Evolutionary conservation across 768 basidiomycete species (phyloP).

Genomic region (Podaxis sp.): DNA sequence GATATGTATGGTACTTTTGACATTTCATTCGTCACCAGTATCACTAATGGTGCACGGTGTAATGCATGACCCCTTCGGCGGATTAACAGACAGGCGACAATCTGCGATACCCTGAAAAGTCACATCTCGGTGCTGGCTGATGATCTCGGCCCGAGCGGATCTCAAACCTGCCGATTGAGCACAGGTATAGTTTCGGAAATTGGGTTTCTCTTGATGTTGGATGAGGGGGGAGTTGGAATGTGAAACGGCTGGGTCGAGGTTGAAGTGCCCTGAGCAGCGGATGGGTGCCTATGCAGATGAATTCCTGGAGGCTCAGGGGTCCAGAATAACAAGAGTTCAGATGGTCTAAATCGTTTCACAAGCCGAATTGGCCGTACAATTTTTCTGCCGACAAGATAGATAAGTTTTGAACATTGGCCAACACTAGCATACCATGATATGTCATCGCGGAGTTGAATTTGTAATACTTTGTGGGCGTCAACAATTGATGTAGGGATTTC

Average conservation of each 20-base stretch:
- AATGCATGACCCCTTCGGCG: slow-evolving; percentile 1
- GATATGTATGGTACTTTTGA: slow-evolving; percentile 7
- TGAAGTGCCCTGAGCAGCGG: not conserved
- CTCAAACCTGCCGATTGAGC: not conserved
- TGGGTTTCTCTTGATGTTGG: not conserved
- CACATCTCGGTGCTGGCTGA: not conserved
- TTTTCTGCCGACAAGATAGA: not conserved
- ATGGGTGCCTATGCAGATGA: not conserved
- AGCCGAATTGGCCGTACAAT: not conserved
- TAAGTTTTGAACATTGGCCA: not conserved
- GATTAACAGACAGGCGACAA: not conserved
- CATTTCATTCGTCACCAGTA: slow-evolving; percentile 2
- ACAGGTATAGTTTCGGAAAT: not conserved
- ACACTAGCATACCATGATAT: not conserved
- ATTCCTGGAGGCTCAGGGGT: too few species aligned
- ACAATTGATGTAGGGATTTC: slow-evolving; percentile 8
- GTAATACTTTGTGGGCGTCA: slow-evolving; percentile 16
- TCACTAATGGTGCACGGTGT: not conserved
- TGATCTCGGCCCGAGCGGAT: slow-evolving; percentile 10
- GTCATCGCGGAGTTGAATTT: slow-evolving; percentile 9
- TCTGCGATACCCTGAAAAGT: not conserved
- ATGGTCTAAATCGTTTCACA: too few species aligned
- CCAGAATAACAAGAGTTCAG: too few species aligned
- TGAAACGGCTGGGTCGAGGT: not conserved
- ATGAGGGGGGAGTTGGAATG: not conserved